Evolutionary conservation across 2,329 filamentous ascomycete genomes (phyloP), one percentile per base, ranked within the genome.

Genomic region (Aurifilum marmelostoma): DNA sequence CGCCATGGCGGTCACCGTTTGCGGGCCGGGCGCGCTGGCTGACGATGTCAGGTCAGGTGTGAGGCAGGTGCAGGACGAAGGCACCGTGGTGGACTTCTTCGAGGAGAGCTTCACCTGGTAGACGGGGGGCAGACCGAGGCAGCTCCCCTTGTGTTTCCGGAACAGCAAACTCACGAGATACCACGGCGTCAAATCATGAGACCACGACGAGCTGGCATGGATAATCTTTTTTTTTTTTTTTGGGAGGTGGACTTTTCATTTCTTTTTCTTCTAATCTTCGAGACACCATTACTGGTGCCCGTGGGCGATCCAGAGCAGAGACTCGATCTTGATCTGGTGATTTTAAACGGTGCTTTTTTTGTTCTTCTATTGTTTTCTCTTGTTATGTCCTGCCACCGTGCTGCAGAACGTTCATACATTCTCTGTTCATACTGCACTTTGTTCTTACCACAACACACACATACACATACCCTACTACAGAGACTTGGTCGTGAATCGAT

Each of bases 1-100:
- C 11, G 93, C 94, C 63, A 97, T 97, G 89, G 92, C 89, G 29
- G 93, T 98, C 59, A 91, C 90, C 14, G 91, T 94, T 29, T 94
- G 92, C 74, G 92, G 92, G 3, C 90, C 91, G 12, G 92, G 92
- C 32, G 87, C 88, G 2, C 80, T 95, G 73, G 90, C 90, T 11
- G 92, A 95, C 73, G 92, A 94, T 75, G 91, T 95, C 1, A 83
- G 92, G 61, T 83, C 85, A 39, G 91, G 90, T 1, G 90, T 91
- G 29, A 83, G 92, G 39, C 82, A 84, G 66, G 84, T 88, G 3
- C 87, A 92, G 76, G 86, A 90, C 69, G 80, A 85, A 27, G 80
- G 79, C 56, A 88, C 83, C 2, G 88, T 90, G 56, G 83, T 94
- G 21, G 91, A 94, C 76, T 93, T 93, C 75, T 83, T 92, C 14